Evolutionary conservation across 805 yeast species (phyloP).

Genomic region (Myxozyma neglecta): DNA sequence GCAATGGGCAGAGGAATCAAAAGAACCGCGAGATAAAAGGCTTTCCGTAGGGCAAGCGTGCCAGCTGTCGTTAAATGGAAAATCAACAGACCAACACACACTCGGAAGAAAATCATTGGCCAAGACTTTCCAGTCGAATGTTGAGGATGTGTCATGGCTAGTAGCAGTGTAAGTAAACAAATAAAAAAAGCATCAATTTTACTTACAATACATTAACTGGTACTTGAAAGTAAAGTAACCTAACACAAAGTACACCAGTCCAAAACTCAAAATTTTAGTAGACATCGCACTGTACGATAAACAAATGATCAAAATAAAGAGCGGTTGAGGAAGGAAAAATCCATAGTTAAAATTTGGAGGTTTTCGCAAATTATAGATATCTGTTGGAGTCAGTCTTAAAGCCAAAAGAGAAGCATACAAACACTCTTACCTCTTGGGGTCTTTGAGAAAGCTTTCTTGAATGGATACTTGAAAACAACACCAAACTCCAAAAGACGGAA

Average conservation of each 20-base stretch:
- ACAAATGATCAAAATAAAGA: slow-evolving; percentile 79
- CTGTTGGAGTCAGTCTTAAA: slow-evolving; percentile 36
- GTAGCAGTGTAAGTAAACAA: not conserved
- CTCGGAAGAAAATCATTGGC: slow-evolving; percentile 85
- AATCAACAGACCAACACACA: slow-evolving; percentile 73
- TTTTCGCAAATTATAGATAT: slow-evolving; percentile 67
- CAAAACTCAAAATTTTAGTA: slow-evolving; percentile 80
- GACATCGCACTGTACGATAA: slow-evolving; percentile 87
- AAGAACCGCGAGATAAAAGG: slow-evolving; percentile 69
- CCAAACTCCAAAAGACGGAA: slow-evolving; percentile 81
- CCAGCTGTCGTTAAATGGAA: slow-evolving; percentile 95
- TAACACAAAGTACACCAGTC: slow-evolving; percentile 74
- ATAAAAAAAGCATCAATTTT: not conserved
- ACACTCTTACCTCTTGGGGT: slow-evolving; percentile 59
- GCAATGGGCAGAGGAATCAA: slow-evolving; percentile 74
- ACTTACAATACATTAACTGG: slow-evolving; percentile 63
- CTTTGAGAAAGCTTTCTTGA: slow-evolving; percentile 60
- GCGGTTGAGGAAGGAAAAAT: slow-evolving; percentile 85
- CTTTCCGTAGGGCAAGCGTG: slow-evolving; percentile 75
- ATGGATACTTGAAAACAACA: slow-evolving; percentile 70
- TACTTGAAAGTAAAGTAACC: slow-evolving; percentile 91
- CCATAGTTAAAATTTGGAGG: slow-evolving; percentile 96
- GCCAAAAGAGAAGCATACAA: not conserved
- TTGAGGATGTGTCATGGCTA: slow-evolving; percentile 84
- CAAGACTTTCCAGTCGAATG: slow-evolving; percentile 96